phyloP scores from a whole-genome alignment of 139 green algal species.

The Chlamydomonas eustigma region DNA sequence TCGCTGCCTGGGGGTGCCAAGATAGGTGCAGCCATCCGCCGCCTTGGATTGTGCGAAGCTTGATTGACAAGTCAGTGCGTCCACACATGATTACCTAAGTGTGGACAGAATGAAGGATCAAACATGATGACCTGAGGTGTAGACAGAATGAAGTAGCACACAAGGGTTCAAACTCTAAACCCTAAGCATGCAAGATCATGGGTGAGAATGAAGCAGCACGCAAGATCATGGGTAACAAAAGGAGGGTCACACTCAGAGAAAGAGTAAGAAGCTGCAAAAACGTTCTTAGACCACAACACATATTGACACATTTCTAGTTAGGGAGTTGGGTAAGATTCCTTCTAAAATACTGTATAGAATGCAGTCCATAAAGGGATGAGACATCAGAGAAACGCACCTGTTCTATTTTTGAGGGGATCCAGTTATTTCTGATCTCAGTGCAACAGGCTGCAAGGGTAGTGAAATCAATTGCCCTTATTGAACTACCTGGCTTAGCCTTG shows the following conservation, averaged over 20 bases:
- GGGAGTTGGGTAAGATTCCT: too few relatives aligned
- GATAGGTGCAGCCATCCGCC: constrained; percentile 68
- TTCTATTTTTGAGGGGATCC: constrained; percentile 64
- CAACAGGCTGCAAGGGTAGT: constrained; percentile 50
- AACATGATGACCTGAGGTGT: background rate
- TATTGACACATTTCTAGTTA: too few relatives aligned
- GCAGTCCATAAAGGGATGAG: too few relatives aligned
- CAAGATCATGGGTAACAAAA: background rate
- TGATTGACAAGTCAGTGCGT: constrained; percentile 47
- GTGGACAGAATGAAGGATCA: background rate
- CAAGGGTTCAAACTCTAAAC: background rate
- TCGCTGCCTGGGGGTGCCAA: constrained; percentile 61
- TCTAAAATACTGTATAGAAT: background rate
- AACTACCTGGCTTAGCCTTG: too few relatives aligned
- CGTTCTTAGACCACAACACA: background rate
- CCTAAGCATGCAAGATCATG: background rate
- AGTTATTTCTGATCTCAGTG: constrained; percentile 29
- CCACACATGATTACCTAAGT: constrained; percentile 58
- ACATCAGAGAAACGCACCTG: constrained; percentile 34
- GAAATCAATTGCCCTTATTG: constrained; percentile 62
- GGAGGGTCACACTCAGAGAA: background rate
- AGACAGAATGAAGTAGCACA: background rate
- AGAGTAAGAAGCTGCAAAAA: background rate
- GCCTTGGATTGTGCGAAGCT: constrained; percentile 34
- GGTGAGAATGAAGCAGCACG: background rate